These are phyloP conservation scores for Solanum etuberosum DNA, from an alignment of 257 asterid genomes.

Conservation along the genomic window DNA sequence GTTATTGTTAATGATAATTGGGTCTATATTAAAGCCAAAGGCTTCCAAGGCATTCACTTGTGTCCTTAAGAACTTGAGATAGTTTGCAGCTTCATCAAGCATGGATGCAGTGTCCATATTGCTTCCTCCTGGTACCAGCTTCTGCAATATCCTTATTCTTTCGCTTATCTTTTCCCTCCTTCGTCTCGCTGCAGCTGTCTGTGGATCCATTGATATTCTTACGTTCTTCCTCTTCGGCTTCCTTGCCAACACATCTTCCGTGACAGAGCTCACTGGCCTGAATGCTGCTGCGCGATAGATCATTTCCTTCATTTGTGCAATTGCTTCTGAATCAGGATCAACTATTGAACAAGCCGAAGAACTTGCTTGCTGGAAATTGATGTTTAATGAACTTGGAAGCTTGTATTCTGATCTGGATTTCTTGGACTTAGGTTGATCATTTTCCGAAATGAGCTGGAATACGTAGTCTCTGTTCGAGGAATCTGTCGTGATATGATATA, in stretches of 20 bases:
- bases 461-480: not conserved
- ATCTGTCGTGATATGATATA: not conserved
- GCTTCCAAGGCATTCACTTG: slow-evolving; percentile 73
- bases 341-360: slow-evolving; percentile 32
- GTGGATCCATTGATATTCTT: slow-evolving; percentile 74
- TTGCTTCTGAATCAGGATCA: slow-evolving; percentile 80
- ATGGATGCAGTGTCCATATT: slow-evolving; percentile 97
- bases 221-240: slow-evolving; percentile 80
- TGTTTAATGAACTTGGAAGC: slow-evolving; percentile 34
- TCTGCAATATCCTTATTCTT: slow-evolving; percentile 77
- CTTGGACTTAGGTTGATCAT: slow-evolving; percentile 17
- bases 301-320: slow-evolving; percentile 91
- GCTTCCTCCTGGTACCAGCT: slow-evolving; percentile 83
- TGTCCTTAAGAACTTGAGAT: slow-evolving; percentile 70
- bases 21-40: slow-evolving; percentile 35
- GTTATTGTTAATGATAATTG: not conserved
- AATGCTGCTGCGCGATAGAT: slow-evolving; percentile 84
- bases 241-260: slow-evolving; percentile 22
- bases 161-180: slow-evolving; percentile 93
- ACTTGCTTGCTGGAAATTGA: slow-evolving; percentile 55
- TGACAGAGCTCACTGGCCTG: slow-evolving; percentile 62
- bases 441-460: slow-evolving; percentile 19
- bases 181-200: slow-evolving; percentile 88
- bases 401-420: slow-evolving; percentile 22
- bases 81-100: slow-evolving; percentile 97